A percentile compares a stretch with the other conserved stretches of the same genome.
These are phyloP conservation scores for Arabidopsis arenosa DNA, from an alignment of 345 rosid species.

Conservation along the genomic window DNA sequence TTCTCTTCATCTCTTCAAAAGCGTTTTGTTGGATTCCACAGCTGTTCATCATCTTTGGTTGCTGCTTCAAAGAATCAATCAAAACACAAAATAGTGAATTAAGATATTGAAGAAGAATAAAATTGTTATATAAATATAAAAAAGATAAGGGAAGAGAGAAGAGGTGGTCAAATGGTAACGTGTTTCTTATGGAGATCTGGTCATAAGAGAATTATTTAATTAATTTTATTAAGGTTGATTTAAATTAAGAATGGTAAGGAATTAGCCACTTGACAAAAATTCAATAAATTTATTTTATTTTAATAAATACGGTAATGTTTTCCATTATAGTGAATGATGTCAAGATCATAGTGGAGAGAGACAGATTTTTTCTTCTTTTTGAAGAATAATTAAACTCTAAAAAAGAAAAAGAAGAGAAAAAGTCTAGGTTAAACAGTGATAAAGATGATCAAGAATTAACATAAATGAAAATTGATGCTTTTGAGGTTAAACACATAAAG, in stretches of 20 bases:
- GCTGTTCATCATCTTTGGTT: constrained; percentile 68
- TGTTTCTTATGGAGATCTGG: constrained; percentile 48
- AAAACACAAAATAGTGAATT: neutral
- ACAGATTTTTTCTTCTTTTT: neutral
- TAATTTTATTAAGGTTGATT: neutral
- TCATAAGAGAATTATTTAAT: neutral
- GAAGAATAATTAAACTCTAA: neutral
- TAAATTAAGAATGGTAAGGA: neutral
- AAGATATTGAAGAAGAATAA: neutral
- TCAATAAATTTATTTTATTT: too few species aligned
- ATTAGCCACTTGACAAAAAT: constrained; percentile 30
- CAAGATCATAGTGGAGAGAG: constrained; percentile 42
- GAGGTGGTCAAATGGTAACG: constrained; percentile 49
- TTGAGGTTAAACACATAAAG: too few species aligned
- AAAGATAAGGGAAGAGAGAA: constrained; percentile 29
- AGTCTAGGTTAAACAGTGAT: constrained; percentile 35
- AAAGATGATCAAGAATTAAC: neutral
- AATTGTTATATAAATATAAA: neutral
- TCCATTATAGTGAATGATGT: constrained; percentile 20
- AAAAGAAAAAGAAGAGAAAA: neutral
- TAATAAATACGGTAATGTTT: neutral
- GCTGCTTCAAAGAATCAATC: constrained; percentile 12
- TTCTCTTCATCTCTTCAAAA: constrained; percentile 56
- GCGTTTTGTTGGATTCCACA: constrained; percentile 61
- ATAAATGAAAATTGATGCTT: neutral